Conservation (phyloP, 2,329 filamentous ascomycete genomes). For the Cercospora zeae-maydis region DNA sequence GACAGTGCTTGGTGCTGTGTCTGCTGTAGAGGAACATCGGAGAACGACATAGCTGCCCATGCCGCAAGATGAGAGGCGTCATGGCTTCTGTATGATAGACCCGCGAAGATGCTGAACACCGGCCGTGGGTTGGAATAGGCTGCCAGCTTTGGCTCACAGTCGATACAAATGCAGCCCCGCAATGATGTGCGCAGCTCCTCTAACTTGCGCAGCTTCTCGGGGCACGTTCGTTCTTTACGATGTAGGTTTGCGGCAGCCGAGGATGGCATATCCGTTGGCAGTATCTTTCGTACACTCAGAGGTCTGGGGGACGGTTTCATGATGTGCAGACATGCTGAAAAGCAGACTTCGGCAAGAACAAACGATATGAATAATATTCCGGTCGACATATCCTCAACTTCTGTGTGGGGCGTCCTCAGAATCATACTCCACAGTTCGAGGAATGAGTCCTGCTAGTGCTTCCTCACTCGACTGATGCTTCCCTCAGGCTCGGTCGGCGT, state of each 20-base stretch:
- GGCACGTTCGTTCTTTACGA: not conserved
- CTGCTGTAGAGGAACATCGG: not conserved
- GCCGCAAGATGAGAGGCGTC: slow-evolving; percentile 12
- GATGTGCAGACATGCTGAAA: not conserved
- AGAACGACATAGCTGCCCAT: slow-evolving; percentile 7
- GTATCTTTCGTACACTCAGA: not conserved
- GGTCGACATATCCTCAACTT: not conserved
- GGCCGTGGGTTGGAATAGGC: not conserved
- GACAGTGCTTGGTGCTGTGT: not conserved
- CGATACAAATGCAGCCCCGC: slow-evolving; percentile 9
- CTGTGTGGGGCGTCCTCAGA: not conserved
- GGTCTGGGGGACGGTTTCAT: not conserved
- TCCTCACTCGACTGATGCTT: not conserved
- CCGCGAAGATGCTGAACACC: not conserved
- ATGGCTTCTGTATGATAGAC: slow-evolving; percentile 1
- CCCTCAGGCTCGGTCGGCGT: not conserved
- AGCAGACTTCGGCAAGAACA: not conserved
- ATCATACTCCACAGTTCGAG: not conserved
- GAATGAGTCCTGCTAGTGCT: not conserved
- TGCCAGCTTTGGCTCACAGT: slow-evolving; percentile 2
- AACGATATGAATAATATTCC: not conserved
- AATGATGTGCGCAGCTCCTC: not conserved
- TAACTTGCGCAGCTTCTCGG: not conserved
- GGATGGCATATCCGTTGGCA: not conserved
- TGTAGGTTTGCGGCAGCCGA: not conserved